Evolutionary conservation across 371 early-diverging fungal genomes (phyloP).

Genomic region (Actinomortierella ambigua): DNA sequence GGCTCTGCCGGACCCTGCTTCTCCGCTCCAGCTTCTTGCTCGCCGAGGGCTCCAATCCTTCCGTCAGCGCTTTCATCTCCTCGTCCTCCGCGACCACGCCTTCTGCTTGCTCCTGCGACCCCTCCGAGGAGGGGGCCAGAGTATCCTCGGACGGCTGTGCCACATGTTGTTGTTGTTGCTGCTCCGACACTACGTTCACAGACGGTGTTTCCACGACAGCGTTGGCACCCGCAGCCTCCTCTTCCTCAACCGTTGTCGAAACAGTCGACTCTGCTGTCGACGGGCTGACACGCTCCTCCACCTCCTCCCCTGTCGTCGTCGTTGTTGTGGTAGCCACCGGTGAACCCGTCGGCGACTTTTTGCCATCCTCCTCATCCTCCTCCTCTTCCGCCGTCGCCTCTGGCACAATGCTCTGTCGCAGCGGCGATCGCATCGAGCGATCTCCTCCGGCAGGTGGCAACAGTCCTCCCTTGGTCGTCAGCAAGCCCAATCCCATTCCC

Average conservation of each 20-base stretch:
- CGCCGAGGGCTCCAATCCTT: too few species aligned
- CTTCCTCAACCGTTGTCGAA: neutral
- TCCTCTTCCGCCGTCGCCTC: conserved; percentile 9
- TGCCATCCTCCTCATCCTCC: conserved; percentile 17
- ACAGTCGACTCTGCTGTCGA: neutral
- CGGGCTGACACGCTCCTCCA: neutral
- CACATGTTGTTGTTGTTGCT: too few species aligned
- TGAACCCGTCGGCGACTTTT: neutral
- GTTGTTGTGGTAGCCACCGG: neutral
- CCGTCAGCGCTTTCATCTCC: too few species aligned
- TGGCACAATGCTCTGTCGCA: conserved; percentile 18
- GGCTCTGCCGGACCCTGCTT: too few species aligned
- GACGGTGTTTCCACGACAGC: too few species aligned
- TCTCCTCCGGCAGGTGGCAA: conserved; percentile 35
- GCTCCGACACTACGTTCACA: too few species aligned
- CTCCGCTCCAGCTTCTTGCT: too few species aligned
- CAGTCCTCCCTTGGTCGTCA: conserved; percentile 32
- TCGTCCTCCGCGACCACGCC: too few species aligned
- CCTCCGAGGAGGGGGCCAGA: too few species aligned
- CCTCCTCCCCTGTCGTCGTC: neutral
- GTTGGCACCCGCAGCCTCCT: conserved; percentile 1
- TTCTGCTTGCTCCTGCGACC: too few species aligned
- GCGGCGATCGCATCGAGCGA: conserved; percentile 26
- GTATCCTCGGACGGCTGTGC: too few species aligned
- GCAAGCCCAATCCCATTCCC: too few species aligned